A percentile compares a stretch with the other conserved stretches of the same genome.
phyloP scores from a whole-genome alignment of 495 filamentous ascomycete species.

The Aspergillus hancockii region DNA sequence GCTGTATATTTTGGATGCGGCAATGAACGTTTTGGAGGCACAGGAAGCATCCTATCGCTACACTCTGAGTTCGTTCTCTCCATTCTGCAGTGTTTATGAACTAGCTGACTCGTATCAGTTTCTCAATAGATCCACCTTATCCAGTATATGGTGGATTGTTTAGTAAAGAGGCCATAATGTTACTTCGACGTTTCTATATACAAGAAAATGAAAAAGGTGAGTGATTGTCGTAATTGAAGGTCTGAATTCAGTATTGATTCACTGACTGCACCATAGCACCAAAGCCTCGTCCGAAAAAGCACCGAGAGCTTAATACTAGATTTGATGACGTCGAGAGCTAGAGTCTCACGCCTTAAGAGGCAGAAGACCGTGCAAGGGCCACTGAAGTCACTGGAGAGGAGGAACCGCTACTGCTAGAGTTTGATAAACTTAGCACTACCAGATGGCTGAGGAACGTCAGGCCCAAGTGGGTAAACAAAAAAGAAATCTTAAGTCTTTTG shows the following conservation, averaged over 20 bases:
- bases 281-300: conserved; percentile 58
- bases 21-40: conserved; percentile 96
- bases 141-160: conserved; percentile 80
- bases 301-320: conserved; percentile 50
- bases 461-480: not conserved
- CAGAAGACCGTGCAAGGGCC: not conserved
- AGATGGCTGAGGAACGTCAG: not conserved
- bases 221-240: not conserved
- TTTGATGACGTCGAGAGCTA: conserved; percentile 26
- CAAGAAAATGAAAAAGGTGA: conserved; percentile 90
- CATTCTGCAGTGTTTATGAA: not conserved
- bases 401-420: not conserved
- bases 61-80: conserved; percentile 65
- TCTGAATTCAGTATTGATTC: not conserved
- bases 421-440: not conserved
- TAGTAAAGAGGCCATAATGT: conserved; percentile 83
- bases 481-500: not conserved
- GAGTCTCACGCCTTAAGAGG: not conserved
- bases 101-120: conserved; percentile 35
- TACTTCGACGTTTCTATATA: conserved; percentile 90
- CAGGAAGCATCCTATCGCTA: conserved; percentile 83
- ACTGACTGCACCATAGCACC: conserved; percentile 47
- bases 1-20: conserved; percentile 90
- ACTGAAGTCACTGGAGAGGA: too few relatives aligned
- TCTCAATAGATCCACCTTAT: conserved; percentile 67